Base-by-base conservation (phyloP, 2,329 filamentous ascomycete species). In the Fusarium tanahbumbuense region DNA sequence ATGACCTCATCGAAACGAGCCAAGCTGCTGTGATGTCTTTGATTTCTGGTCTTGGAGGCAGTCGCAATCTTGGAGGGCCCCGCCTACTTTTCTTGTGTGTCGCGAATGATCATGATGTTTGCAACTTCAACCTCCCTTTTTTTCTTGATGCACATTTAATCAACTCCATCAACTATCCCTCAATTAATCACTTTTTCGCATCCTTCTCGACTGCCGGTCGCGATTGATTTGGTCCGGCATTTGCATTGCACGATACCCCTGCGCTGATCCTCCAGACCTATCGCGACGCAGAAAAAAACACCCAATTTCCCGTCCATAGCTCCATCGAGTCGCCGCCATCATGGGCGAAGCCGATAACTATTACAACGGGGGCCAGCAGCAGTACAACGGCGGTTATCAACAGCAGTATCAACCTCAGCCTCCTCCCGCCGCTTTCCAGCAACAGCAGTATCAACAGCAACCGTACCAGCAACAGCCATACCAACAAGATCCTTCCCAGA, bases 271-370 rank as follows among this genome's bases (percentile, higher is more conserved):
- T 11, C 52, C 27, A 22, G 61, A 58, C 54, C 41, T 16, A 65
- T 64, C 52, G 40, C 46, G 46, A 58, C 52, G 3, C 37, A 32
- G 41, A 30, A 20, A 23, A 41, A 56, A 56, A 52, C 32, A 23
- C 9, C 37, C 9, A 45, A 44, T 46, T 41, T 37, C 28, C 27
- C 32, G 20, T 34, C 48, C 27, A 41, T 28, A 70, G 18, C 47
- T 49, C 57, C n/a, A 54, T 54, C 49, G 47, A 54, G 40, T 44
- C 32, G 50, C 37, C 54, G 50, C 47, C 66, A 66, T 56, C 62
- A 81, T 81, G 79, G 78, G 78, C 60, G 78, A 79, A 71, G 70
- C 76, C 34, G 78, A 81, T 71, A 72, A 59, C 27, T 80, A 81
- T 69, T 75, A 72, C 67, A 76, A 75, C 44, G 52, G 64, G 23